Percentiles rank a stretch among this genome's conserved stretches.
Conservation (phyloP, 2,329 filamentous ascomycete genomes). For the Cytospora mali region DNA sequence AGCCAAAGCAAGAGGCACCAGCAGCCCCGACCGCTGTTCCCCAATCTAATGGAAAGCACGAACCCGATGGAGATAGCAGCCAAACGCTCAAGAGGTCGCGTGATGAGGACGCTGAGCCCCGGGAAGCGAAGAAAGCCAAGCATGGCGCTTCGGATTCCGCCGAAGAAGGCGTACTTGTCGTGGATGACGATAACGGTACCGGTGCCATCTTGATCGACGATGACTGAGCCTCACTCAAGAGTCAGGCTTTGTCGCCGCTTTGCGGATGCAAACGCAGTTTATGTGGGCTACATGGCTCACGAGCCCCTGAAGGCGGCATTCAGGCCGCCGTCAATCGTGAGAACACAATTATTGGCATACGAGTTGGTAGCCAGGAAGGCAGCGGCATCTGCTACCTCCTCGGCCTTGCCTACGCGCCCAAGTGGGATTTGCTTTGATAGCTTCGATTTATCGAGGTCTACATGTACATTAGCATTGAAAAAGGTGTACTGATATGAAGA, state of each 20-base stretch:
- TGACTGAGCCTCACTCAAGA: constrained; percentile 44
- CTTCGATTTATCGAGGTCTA: constrained; percentile 41
- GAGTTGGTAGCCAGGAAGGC: constrained; percentile 75
- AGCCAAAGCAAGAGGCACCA: constrained; percentile 50
- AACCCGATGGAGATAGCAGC: constrained; percentile 41
- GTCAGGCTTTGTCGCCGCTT: background rate
- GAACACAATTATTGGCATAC: constrained; percentile 84
- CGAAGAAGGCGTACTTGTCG: constrained; percentile 49
- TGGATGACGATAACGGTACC: constrained; percentile 53
- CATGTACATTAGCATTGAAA: constrained; percentile 24
- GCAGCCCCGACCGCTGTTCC: constrained; percentile 43
- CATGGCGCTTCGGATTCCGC: constrained; percentile 36
- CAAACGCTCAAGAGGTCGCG: constrained; percentile 51
- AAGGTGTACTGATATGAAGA: constrained; percentile 18
- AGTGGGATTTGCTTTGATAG: constrained; percentile 60
- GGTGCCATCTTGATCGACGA: constrained; percentile 71
- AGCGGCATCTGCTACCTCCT: constrained; percentile 81
- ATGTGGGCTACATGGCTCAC: constrained; percentile 5
- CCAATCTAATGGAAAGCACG: constrained; percentile 46
- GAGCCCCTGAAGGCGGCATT: constrained; percentile 54
- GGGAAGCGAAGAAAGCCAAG: constrained; percentile 50
- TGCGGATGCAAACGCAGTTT: background rate
- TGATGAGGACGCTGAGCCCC: constrained; percentile 45
- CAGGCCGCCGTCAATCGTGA: constrained; percentile 84
- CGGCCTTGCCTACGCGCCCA: constrained; percentile 65